Percentiles rank a stretch among this genome's conserved stretches.
These are phyloP conservation scores for Cryphonectria parasitica DNA, from an alignment of 2,329 filamentous ascomycete species.

Conservation along the genomic window DNA sequence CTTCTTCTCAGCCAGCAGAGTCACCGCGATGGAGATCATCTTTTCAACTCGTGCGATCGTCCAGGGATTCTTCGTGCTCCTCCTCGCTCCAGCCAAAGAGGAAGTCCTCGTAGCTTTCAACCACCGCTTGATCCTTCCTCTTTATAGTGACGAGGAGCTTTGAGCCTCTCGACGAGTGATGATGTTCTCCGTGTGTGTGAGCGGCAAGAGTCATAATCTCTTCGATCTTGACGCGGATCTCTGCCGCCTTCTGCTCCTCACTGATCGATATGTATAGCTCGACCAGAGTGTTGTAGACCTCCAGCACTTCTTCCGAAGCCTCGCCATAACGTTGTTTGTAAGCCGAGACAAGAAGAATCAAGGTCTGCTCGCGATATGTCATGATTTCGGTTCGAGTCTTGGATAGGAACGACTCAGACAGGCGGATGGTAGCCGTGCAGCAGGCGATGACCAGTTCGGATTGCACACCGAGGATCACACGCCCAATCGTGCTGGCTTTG, in stretches of 20 bases:
- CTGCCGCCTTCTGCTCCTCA: conserved; percentile 3
- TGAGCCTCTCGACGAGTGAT: background rate
- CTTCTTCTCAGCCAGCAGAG: background rate
- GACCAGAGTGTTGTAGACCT: conserved; percentile 4
- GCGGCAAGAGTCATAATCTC: background rate
- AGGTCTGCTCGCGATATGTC: conserved; percentile 5
- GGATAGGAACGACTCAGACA: background rate
- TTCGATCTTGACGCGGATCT: conserved; percentile 8
- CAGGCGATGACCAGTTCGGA: conserved; percentile 8
- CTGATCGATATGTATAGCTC: conserved; percentile 4
- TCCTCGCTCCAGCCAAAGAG: conserved; percentile 2
- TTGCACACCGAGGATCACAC: background rate
- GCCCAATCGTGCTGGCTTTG: conserved; percentile 10
- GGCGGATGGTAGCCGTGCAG: conserved; percentile 1
- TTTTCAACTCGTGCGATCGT: conserved; percentile 7
- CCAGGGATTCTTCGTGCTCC: conserved; percentile 1
- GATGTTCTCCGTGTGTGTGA: background rate
- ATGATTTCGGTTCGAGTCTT: background rate
- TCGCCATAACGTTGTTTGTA: conserved; percentile 8
- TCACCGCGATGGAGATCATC: background rate
- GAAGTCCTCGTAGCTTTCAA: conserved; percentile 6
- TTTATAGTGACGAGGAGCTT: conserved; percentile 8
- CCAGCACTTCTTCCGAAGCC: conserved; percentile 4
- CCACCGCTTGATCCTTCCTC: background rate
- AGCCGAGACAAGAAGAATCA: background rate